These are phyloP conservation scores for Boletus edulis DNA, from an alignment of 768 basidiomycete species.

Conservation along the genomic window DNA sequence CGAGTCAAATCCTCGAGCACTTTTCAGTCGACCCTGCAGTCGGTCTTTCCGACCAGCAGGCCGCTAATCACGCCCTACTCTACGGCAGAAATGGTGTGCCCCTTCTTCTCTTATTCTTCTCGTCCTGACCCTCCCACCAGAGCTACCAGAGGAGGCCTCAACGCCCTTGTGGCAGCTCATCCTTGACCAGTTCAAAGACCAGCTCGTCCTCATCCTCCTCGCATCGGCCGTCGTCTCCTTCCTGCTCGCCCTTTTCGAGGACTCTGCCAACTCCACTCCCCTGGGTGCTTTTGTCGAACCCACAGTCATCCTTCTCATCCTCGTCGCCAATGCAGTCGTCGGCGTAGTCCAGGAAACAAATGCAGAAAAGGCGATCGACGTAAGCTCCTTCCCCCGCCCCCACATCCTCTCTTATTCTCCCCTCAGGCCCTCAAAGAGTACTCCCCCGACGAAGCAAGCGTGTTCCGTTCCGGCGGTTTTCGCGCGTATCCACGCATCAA, in stretches of 20 bases:
- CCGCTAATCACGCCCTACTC: conserved; percentile 65
- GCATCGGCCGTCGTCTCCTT: conserved; percentile 94
- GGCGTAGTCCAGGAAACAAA: conserved; percentile 97
- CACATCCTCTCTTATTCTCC: not conserved
- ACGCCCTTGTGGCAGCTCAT: conserved; percentile 94
- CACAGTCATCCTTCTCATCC: conserved; percentile 89
- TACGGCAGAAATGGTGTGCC: conserved; percentile 86
- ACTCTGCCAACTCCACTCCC: conserved; percentile 59
- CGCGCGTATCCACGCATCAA: conserved; percentile 75
- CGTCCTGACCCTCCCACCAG: conserved; percentile 39
- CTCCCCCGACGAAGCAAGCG: conserved; percentile 95
- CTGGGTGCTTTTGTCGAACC: conserved; percentile 95
- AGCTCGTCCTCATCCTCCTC: conserved; percentile 94
- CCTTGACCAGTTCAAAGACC: conserved; percentile 99
- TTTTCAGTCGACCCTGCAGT: conserved; percentile 60
- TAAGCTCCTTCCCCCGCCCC: conserved; percentile 41
- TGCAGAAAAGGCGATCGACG: conserved; percentile 96
- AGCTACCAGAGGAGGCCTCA: conserved; percentile 87
- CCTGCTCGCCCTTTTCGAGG: conserved; percentile 85
- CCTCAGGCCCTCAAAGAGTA: conserved; percentile 91
- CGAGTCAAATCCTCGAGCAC: conserved; percentile 67
- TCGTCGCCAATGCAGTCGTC: conserved; percentile 95
- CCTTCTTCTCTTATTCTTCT: not conserved
- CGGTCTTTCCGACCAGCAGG: conserved; percentile 69
- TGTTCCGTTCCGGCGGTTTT: conserved; percentile 69